Percentiles rank a stretch among this genome's conserved stretches.
Evolutionary conservation across 2,329 filamentous ascomycete species (phyloP).

Genomic region (Fusarium continuum): DNA sequence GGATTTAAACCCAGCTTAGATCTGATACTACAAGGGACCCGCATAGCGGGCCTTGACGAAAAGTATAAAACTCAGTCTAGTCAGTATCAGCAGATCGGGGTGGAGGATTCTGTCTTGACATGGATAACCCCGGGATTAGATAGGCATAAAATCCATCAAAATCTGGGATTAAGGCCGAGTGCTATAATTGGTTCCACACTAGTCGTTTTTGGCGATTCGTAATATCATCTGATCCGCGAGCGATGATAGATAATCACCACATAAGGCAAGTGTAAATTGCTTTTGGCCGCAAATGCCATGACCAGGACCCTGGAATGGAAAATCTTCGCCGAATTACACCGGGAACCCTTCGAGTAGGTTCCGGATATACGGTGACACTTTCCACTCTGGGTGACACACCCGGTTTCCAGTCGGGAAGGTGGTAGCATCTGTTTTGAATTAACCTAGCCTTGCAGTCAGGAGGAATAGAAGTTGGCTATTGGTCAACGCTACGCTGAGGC

Average conservation of each 20-base stretch:
- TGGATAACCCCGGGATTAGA: background rate
- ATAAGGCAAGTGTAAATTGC: background rate
- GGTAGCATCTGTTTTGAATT: background rate
- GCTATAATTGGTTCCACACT: background rate
- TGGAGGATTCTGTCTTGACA: background rate
- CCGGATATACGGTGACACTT: background rate
- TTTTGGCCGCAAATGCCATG: background rate
- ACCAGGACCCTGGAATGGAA: background rate
- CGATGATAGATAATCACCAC: background rate
- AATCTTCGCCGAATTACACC: background rate
- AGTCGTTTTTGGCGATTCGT: background rate
- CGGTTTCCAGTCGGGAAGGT: background rate
- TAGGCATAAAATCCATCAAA: background rate
- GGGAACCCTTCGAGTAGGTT: background rate
- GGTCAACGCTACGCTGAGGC: background rate
- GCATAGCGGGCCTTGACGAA: background rate
- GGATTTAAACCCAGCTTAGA: background rate
- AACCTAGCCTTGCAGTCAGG: background rate
- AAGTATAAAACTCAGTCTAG: background rate
- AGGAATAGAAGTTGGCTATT: background rate
- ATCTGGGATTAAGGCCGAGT: background rate
- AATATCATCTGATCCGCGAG: background rate
- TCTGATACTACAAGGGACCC: background rate
- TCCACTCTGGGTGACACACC: background rate
- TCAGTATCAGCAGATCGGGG: constrained; percentile 4